A percentile compares a stretch with the other conserved stretches of the same genome.
Evolutionary conservation across 345 rosid genomes (phyloP).

Genomic region (Rubroshorea leprosula): DNA sequence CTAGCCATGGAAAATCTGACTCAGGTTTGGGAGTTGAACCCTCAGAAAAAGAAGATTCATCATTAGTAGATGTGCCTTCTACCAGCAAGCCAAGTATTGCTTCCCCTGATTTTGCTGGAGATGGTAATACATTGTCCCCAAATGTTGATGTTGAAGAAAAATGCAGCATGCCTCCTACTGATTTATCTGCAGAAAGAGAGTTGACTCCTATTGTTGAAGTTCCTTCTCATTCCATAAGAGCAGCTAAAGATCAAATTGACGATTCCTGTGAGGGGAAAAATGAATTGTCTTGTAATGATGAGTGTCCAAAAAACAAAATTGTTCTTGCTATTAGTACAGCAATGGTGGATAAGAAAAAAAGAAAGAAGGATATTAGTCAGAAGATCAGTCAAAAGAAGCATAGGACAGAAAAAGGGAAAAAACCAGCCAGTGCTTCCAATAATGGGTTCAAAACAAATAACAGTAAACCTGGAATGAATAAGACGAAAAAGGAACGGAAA

Average conservation of each 20-base stretch:
- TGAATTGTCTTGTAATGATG: conserved; percentile 33
- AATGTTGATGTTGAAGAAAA: conserved; percentile 37
- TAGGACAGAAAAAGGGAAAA: conserved; percentile 53
- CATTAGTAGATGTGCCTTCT: conserved; percentile 39
- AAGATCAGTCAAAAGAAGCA: conserved; percentile 44
- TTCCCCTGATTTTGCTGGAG: conserved; percentile 29
- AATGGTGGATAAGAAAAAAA: conserved; percentile 48
- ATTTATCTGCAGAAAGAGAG: conserved; percentile 30
- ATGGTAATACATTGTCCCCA: conserved; percentile 28
- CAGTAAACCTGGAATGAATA: no score
- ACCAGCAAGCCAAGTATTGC: conserved; percentile 33
- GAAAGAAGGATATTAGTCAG: conserved; percentile 42
- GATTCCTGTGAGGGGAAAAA: conserved; percentile 38
- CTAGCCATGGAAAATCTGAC: conserved; percentile 7
- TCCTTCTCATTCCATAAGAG: conserved; percentile 31
- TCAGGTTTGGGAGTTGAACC: conserved; percentile 35
- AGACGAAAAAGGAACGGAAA: conserved; percentile 40
- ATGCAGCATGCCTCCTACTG: conserved; percentile 31
- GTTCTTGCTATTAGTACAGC: conserved; percentile 43
- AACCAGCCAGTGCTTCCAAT: conserved; percentile 28
- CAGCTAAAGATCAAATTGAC: conserved; percentile 29
- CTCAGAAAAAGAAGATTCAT: conserved; percentile 44
- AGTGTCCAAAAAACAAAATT: conserved; percentile 36
- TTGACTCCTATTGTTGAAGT: conserved; percentile 33
- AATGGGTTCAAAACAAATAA: conserved; percentile 32